Evolutionary conservation across 148 eudicot species (phyloP), one percentile per base, ranked within the genome.

Genomic region (Camellia lanceoleosa): DNA sequence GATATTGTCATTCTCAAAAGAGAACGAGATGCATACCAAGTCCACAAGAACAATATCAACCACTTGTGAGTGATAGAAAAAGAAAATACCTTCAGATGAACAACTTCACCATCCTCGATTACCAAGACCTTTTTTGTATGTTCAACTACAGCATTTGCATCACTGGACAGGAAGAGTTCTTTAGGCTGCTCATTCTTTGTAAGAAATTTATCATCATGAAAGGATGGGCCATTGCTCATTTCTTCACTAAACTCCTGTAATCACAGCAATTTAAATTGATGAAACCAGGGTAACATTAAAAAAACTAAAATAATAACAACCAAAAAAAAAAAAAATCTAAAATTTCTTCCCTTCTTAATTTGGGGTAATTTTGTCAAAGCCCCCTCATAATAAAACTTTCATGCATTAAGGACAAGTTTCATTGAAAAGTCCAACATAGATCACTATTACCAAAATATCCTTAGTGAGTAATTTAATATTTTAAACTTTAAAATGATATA

Each of bases 31-130:
- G 23, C n/a, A 42, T 60, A 16, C 38, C 16, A 30, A 73, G 23
- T 59, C 49, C 63, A 61, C 41, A 82, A 54, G 61, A 18, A 44
- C 70, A 63, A 47, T 12, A 56, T 20, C 5, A 62, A 63, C 55
- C 8, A 54, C 7, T 61, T 16, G 7, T 61, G 19, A 76, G 43
- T n/a, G 43, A 65, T 14, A 23, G 69, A 20, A n/a, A 74, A 71
- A 30, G 0, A 44, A 61, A 61, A 65, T 93, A 93, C 99, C 99
- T 92, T 93, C 3, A 95, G 80, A 82, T 95, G 97, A 81, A 95
- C 91, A 76, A 95, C 94, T 93, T 95, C 99, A 62, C 90, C 92
- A 87, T 95, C 99, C 84, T 95, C 99, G 70, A 95, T 91, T 80
- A 92, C 92, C 87, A 95, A 86, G 68, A 93, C 97, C 88, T 89